Conservation (phyloP, 108 stramenopile species). For the Schizochytrium sp. region DNA sequence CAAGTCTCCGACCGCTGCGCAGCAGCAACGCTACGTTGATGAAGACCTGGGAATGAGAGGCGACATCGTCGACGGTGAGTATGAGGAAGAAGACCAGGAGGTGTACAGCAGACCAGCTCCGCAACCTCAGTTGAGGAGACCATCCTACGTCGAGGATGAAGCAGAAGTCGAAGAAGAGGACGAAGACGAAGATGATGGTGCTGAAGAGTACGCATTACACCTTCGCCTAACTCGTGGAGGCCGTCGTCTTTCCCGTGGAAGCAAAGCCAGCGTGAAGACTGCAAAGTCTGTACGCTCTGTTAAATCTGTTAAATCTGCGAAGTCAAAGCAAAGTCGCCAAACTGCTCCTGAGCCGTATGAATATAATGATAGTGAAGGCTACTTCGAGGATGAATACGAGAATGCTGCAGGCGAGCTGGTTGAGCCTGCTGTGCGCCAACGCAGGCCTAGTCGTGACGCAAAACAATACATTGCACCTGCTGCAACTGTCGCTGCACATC, state of each 20-base stretch:
- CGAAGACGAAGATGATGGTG: background rate
- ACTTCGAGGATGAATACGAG: background rate
- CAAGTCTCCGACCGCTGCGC: background rate
- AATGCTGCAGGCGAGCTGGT: background rate
- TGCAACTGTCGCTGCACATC: too few species aligned
- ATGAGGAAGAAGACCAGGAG: background rate
- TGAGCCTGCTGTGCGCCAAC: too few species aligned
- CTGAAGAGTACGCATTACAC: background rate
- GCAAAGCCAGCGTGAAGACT: constrained; percentile 16
- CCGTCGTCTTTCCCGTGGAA: background rate
- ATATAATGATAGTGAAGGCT: background rate
- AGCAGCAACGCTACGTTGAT: background rate
- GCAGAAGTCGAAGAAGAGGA: background rate
- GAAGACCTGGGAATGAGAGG: background rate
- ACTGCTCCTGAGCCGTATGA: background rate
- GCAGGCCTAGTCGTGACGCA: too few species aligned
- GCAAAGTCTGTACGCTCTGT: background rate
- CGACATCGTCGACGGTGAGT: background rate
- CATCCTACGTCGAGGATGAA: background rate
- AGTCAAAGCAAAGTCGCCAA: background rate
- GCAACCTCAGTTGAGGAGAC: too few species aligned
- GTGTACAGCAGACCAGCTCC: background rate
- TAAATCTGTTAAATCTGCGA: background rate
- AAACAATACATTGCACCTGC: too few species aligned
- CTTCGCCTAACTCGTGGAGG: background rate